Evolutionary conservation across 179 eudicot genomes (phyloP), one percentile per base, ranked within the genome.

Genomic region (Gypsophila paniculata): DNA sequence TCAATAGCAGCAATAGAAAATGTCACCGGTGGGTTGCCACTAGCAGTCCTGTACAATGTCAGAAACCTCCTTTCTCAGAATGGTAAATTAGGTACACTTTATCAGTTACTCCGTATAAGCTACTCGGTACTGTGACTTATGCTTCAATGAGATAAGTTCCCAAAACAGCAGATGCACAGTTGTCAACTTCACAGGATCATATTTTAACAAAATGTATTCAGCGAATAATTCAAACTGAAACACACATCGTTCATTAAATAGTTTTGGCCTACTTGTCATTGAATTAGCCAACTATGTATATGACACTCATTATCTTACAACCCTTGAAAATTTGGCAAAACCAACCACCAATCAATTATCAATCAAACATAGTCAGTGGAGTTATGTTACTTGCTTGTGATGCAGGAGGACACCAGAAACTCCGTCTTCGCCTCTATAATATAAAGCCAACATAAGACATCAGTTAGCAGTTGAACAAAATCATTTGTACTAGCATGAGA

Each of bases 371-470:
- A 84, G 81, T 73, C 72, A 79, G 61, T 26, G 82, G 78, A 72
- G 83, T 80, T 76, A 68, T 73, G 75, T 79, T 66, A 86, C 97
- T 90, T 94, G 82, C 99, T 82, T 92, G 96, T 94, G 97, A 88
- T 94, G 96, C 76, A 94, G 88, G 69, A 94, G 97, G 64, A 91
- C 99, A 25, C 99, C 99, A 57, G 96, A 86, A 70, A 94, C 93
- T 75, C 94, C 96, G 80, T 92, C 99, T 80, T 90, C 88, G 32
- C 91, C 96, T 13, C 99, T 94, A 72, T 52, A 58, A 79, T 76
- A 53, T 48, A 81, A 76, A 60, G 42, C 25, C 51, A 48, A 82
- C 55, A 70, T 7, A 54, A 57, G 59, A 42, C 64, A 71, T 74
- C 29, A 78, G 65, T 65, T 55, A 18, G 32, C 22, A 22, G 25